These are phyloP conservation scores for Ogataea pilisensis DNA, from an alignment of 805 yeast species.

Conservation along the genomic window DNA sequence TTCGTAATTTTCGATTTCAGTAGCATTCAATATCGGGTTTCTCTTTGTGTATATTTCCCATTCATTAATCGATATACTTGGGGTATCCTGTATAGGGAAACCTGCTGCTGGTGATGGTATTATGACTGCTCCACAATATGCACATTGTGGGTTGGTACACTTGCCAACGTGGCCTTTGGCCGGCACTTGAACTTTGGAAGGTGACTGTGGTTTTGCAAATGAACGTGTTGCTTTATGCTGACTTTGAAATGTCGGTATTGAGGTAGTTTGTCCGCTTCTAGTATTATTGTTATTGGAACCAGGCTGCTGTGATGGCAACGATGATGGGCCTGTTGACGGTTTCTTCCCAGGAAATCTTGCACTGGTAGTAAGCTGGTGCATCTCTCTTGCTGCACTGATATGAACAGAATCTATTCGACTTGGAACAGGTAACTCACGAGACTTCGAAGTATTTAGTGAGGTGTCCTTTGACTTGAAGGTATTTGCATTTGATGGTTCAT, in stretches of 20 bases:
- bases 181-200: constrained; percentile 12
- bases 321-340: too few species aligned
- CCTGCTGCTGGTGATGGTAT: constrained; percentile 74
- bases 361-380: constrained; percentile 48
- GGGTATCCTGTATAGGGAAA: constrained; percentile 58
- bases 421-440: constrained; percentile 5
- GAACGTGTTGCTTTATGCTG: background rate
- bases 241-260: constrained; percentile 2
- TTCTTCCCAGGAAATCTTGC: constrained; percentile 31
- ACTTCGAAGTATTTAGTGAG: background rate
- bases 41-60: constrained; percentile 77
- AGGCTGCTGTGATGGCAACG: too few species aligned
- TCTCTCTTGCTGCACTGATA: constrained; percentile 58
- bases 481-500: background rate
- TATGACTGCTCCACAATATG: constrained; percentile 65
- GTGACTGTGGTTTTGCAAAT: background rate
- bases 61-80: constrained; percentile 62
- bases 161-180: constrained; percentile 16
- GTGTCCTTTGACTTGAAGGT: background rate
- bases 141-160: constrained; percentile 39
- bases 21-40: constrained; percentile 70
- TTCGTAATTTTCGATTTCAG: constrained; percentile 68
- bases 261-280: background rate
- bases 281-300: too few species aligned
- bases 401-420: constrained; percentile 52